A percentile compares a stretch with the other conserved stretches of the same genome.
These are phyloP conservation scores for Limnanthes douglasii DNA, from an alignment of 345 rosid genomes.

Conservation along the genomic window DNA sequence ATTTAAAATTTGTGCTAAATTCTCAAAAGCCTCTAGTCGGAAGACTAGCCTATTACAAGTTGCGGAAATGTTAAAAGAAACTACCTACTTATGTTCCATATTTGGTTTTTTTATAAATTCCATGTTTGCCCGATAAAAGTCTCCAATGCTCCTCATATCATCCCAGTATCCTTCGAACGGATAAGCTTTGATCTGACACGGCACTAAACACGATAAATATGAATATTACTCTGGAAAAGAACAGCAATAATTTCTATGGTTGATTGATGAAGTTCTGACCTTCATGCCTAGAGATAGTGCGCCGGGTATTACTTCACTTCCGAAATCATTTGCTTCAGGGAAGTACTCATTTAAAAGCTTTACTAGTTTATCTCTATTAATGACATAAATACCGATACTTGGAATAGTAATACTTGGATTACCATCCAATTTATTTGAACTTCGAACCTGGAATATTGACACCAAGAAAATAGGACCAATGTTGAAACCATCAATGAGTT, in stretches of 20 bases:
- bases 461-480: not conserved
- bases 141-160: slow-evolving; percentile 49
- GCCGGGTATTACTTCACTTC: slow-evolving; percentile 42
- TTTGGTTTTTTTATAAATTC: slow-evolving; percentile 36
- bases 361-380: slow-evolving; percentile 36
- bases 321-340: slow-evolving; percentile 43
- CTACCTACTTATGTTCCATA: slow-evolving; percentile 27
- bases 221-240: no score
- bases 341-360: slow-evolving; percentile 38
- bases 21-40: no score
- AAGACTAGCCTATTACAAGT: no score
- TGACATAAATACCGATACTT: slow-evolving; percentile 65
- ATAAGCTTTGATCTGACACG: slow-evolving; percentile 46
- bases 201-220: no score
- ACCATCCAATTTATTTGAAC: slow-evolving; percentile 8
- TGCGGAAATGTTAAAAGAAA: slow-evolving; percentile 5
- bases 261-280: slow-evolving; percentile 16
- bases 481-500: slow-evolving; percentile 5
- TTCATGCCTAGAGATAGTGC: slow-evolving; percentile 60
- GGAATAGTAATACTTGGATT: slow-evolving; percentile 6
- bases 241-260: no score
- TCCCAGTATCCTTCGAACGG: slow-evolving; percentile 69
- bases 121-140: slow-evolving; percentile 69
- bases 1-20: no score
- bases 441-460: slow-evolving; percentile 21